Conservation (phyloP, 805 yeast genomes). For the Yueomyces sp. region DNA sequence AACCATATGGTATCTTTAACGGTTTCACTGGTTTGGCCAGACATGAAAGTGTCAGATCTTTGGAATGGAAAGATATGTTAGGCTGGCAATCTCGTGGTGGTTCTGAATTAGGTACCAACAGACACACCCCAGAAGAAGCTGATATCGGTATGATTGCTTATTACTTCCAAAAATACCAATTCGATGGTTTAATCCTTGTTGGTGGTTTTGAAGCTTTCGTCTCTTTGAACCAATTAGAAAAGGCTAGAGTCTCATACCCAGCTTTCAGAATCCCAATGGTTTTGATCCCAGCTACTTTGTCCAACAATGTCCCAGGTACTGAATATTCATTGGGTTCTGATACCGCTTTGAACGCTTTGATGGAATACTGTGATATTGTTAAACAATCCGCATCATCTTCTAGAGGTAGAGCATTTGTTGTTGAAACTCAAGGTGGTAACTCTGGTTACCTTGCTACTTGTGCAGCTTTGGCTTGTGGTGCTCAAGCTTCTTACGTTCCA, state of each 20-base stretch:
- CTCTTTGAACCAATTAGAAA: constrained; percentile 54
- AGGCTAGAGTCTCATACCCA: constrained; percentile 48
- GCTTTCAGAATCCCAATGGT: constrained; percentile 68
- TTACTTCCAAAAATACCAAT: constrained; percentile 50
- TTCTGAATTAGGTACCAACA: constrained; percentile 70
- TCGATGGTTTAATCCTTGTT: constrained; percentile 59
- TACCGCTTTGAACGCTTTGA: constrained; percentile 58
- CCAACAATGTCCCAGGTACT: constrained; percentile 73
- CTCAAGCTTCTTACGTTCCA: constrained; percentile 64
- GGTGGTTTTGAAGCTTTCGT: constrained; percentile 77
- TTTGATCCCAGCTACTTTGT: constrained; percentile 65
- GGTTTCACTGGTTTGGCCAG: constrained; percentile 62
- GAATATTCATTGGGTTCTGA: constrained; percentile 68
- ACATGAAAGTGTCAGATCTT: constrained; percentile 44
- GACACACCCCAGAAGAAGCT: constrained; percentile 50
- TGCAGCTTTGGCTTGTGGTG: constrained; percentile 58
- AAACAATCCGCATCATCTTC: constrained; percentile 71
- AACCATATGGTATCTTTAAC: constrained; percentile 54
- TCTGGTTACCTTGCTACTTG: constrained; percentile 66
- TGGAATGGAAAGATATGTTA: constrained; percentile 57
- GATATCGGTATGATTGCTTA: constrained; percentile 63
- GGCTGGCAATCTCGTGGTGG: constrained; percentile 71
- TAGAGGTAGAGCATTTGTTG: constrained; percentile 65
- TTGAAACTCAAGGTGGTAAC: constrained; percentile 79
- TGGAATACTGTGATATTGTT: constrained; percentile 65